Base-by-base conservation (phyloP, 305 asterid species). In the Fraxinus paxiana region DNA sequence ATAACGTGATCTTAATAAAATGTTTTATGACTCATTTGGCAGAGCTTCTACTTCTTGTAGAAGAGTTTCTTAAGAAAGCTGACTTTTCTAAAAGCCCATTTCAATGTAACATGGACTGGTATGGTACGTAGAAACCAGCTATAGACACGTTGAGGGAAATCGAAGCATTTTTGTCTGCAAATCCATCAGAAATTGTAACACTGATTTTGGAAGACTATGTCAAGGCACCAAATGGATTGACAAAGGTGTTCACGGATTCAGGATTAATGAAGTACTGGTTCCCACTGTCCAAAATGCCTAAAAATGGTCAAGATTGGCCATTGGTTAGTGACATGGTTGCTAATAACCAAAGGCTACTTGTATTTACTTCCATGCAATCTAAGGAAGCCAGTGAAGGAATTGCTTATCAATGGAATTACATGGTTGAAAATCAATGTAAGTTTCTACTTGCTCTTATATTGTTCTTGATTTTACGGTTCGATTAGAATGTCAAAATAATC, bases 341-440 rank as follows among this genome's bases (percentile, higher is more conserved):
- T 13, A 80, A 73, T 2, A 94, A 92, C 81, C 97, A 92, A 74
- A 89, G 98, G 79, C 89, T 94, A 12, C 76, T 92, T 4, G 97
- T 92, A 3, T 94, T 93, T 46, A 93, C 96, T 69, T 93, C 98
- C 0, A 65, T 63, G 0, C 46, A 76, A 37, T 84, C 93, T 10
- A 94, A 94, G 88, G 95, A 94, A 83, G 43, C 73, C 76, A 87
- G 85, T 17, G 96, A 94, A 82, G 93, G 97, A 33, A 93, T 94
- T 51, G 98, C 98, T 20, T 89, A 91, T 77, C 98, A 94, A 41
- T 94, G 98, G 98, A 94, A 92, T 82, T 94, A 92, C 92, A 93
- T 94, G 97, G 97, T 94, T 6, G 97, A 94, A 85, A 94, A 91
- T 56, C 94, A 92, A 59, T 94, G 98, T 92, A 83, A 83, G 90